These are phyloP conservation scores for Mycena vulgaris DNA, from an alignment of 768 basidiomycete genomes.

Conservation along the genomic window DNA sequence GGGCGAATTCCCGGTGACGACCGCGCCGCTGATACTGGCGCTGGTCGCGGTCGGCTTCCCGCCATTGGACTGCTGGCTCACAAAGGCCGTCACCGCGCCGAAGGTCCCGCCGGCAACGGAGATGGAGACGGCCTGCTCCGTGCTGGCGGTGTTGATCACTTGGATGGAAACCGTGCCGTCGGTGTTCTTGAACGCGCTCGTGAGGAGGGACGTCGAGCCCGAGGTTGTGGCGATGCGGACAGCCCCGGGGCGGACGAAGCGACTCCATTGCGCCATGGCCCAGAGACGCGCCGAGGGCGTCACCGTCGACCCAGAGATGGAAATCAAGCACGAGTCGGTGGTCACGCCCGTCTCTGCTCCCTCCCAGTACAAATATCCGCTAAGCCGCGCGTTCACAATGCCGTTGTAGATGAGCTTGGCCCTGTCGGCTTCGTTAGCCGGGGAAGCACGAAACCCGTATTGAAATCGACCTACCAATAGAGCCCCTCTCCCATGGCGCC, in stretches of 20 bases:
- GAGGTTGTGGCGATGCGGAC: conserved; percentile 20
- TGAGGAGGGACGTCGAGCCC: conserved; percentile 23
- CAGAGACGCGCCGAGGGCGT: conserved; percentile 30
- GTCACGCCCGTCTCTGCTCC: conserved; percentile 29
- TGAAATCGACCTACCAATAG: conserved; percentile 19
- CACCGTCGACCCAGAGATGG: conserved; percentile 20
- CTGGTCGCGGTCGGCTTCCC: conserved; percentile 18
- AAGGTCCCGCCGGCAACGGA: conserved; percentile 28
- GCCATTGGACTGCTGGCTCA: conserved; percentile 29
- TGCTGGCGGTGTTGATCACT: conserved; percentile 27
- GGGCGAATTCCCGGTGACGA: conserved; percentile 15
- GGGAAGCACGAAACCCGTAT: not conserved
- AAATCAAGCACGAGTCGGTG: conserved; percentile 17
- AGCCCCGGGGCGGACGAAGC: conserved; percentile 30
- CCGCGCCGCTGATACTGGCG: conserved; percentile 18
- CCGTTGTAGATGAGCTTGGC: conserved; percentile 36
- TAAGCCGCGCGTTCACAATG: conserved; percentile 29
- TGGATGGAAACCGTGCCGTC: conserved; percentile 29
- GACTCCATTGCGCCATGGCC: conserved; percentile 34
- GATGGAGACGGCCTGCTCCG: conserved; percentile 17
- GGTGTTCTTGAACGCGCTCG: conserved; percentile 32
- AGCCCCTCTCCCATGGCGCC: conserved; percentile 31
- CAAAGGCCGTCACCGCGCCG: conserved; percentile 13
- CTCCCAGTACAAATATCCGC: conserved; percentile 33
- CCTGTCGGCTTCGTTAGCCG: conserved; percentile 1